These are phyloP conservation scores for Thalassiosira mediterranea DNA, from an alignment of 352 stramenopile species.

Conservation along the genomic window DNA sequence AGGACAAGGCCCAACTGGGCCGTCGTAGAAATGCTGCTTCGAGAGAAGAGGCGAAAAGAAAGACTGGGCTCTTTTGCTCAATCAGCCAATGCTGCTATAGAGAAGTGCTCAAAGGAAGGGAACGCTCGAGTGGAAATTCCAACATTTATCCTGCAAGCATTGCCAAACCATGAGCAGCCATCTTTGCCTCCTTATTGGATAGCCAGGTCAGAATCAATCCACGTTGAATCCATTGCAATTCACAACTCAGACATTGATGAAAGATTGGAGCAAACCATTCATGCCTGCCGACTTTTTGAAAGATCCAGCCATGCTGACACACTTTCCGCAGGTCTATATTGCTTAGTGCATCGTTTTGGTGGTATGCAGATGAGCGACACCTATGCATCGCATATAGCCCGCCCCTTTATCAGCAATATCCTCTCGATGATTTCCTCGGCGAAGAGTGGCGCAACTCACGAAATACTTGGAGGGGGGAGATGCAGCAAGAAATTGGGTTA, in stretches of 20 bases:
- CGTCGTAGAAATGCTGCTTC: slow-evolving; percentile 51
- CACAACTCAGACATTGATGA: slow-evolving; percentile 23
- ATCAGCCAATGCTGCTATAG: slow-evolving; percentile 3
- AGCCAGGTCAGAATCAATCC: slow-evolving; percentile 9
- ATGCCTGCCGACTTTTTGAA: neutral
- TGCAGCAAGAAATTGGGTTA: slow-evolving; percentile 45
- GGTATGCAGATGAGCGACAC: slow-evolving; percentile 32
- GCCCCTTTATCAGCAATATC: slow-evolving; percentile 19
- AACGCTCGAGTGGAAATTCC: slow-evolving; percentile 10
- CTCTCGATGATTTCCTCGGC: slow-evolving; percentile 10
- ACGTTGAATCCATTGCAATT: slow-evolving; percentile 15
- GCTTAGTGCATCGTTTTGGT: slow-evolving; percentile 21
- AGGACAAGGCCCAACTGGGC: slow-evolving; percentile 33
- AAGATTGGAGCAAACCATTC: neutral
- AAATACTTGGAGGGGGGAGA: slow-evolving; percentile 13
- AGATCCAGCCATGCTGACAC: no score
- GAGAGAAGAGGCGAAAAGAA: slow-evolving; percentile 28
- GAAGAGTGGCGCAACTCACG: neutral
- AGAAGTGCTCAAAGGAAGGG: slow-evolving; percentile 12
- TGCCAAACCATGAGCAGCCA: slow-evolving; percentile 20
- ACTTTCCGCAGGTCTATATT: no score
- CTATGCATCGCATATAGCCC: slow-evolving; percentile 12
- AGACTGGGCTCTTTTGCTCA: slow-evolving; percentile 17
- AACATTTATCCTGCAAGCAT: slow-evolving; percentile 25
- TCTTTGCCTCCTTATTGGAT: slow-evolving; percentile 37